phyloP scores from a whole-genome alignment of 2,329 filamentous ascomycete genomes.

The Lasiodiplodia sp. region DNA sequence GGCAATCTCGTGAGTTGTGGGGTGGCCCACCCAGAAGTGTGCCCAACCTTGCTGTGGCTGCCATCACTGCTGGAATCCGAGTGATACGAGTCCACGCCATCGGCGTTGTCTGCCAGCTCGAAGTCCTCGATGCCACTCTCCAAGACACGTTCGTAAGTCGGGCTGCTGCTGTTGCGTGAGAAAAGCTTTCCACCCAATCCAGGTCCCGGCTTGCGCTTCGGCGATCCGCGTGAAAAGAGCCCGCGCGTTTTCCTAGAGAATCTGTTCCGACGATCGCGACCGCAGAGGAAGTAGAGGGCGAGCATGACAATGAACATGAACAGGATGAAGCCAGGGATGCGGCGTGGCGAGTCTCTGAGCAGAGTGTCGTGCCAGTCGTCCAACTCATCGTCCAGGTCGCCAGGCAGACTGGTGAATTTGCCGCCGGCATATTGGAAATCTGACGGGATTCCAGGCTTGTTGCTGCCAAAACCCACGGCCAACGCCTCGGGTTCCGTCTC shows the following conservation, averaged over 20 bases:
- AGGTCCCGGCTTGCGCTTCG: slow-evolving; percentile 38
- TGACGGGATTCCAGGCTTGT: slow-evolving; percentile 69
- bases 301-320: slow-evolving; percentile 77
- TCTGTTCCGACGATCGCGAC: slow-evolving; percentile 73
- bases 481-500: slow-evolving; percentile 56
- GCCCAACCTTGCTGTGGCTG: slow-evolving; percentile 64
- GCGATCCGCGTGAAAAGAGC: slow-evolving; percentile 49
- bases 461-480: slow-evolving; percentile 93
- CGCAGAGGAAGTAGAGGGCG: slow-evolving; percentile 76
- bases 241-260: slow-evolving; percentile 65
- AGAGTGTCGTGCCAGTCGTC: slow-evolving; percentile 66
- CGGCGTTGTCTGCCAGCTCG: slow-evolving; percentile 74
- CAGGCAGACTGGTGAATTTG: slow-evolving; percentile 51
- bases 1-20: slow-evolving; percentile 61
- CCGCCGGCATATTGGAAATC: slow-evolving; percentile 86
- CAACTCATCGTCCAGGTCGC: slow-evolving; percentile 57
- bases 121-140: slow-evolving; percentile 77
- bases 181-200: slow-evolving; percentile 35
- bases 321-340: slow-evolving; percentile 77
- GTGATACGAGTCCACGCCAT: slow-evolving; percentile 54
- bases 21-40: slow-evolving; percentile 72
- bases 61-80: slow-evolving; percentile 60
- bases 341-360: slow-evolving; percentile 69
- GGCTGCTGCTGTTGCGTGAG: slow-evolving; percentile 61
- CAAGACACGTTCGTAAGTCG: slow-evolving; percentile 79